Percentiles rank a stretch among this genome's conserved stretches.
Evolutionary conservation across 2,329 filamentous ascomycete species (phyloP).

Genomic region (Dactylellina leptospora): DNA sequence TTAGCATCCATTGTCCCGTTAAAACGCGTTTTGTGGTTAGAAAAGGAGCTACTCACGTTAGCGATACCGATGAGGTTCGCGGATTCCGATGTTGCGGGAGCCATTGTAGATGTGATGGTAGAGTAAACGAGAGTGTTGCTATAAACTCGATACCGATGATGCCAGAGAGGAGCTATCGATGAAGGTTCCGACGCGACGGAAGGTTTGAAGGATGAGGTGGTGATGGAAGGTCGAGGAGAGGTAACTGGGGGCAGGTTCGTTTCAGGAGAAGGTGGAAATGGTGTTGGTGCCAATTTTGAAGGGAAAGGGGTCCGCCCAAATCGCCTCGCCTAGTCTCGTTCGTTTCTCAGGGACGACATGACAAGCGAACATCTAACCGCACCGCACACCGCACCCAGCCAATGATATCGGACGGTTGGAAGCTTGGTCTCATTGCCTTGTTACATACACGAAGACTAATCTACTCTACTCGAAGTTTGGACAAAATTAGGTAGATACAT

Average conservation of each 20-base stretch:
- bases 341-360: conserved; percentile 30
- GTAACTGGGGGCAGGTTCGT: conserved; percentile 46
- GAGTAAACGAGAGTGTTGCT: conserved; percentile 36
- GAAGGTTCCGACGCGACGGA: conserved; percentile 53
- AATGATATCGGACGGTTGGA: no score
- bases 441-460: no score
- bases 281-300: conserved; percentile 47
- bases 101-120: conserved; percentile 63
- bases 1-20: conserved; percentile 75
- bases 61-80: conserved; percentile 76
- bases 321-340: conserved; percentile 23
- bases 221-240: conserved; percentile 45
- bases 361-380: no score
- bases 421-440: no score
- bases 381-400: no score
- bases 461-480: no score
- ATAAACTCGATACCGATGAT: conserved; percentile 25
- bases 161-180: conserved; percentile 17
- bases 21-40: conserved; percentile 47
- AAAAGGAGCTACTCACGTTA: conserved; percentile 67
- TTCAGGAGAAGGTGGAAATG: conserved; percentile 52
- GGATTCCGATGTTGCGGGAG: conserved; percentile 66
- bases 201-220: conserved; percentile 49
- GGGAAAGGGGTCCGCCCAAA: conserved; percentile 43
- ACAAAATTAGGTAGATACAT: no score